Evolutionary conservation across 2,329 filamentous ascomycete genomes (phyloP).

Genomic region (Stylonectria norvegica): DNA sequence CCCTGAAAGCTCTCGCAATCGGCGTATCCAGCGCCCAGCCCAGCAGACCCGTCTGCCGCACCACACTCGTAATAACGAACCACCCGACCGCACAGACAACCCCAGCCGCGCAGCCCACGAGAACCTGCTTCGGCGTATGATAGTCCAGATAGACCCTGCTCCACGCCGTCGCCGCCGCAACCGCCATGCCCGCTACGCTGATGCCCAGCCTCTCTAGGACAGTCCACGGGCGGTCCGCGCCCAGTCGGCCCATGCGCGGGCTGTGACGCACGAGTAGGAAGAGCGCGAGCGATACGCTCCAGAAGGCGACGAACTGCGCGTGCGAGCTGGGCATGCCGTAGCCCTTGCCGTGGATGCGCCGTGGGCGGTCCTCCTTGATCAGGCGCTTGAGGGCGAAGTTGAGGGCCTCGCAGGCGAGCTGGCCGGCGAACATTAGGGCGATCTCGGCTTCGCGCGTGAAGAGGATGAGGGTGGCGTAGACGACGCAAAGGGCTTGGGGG

Average conservation of each 20-base stretch:
- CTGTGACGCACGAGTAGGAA: conserved; percentile 81
- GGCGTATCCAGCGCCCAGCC: conserved; percentile 68
- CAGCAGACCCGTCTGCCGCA: conserved; percentile 66
- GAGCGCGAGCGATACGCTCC: conserved; percentile 76
- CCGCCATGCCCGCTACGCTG: conserved; percentile 53
- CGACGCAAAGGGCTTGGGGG: conserved; percentile 84
- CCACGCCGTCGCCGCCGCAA: conserved; percentile 68
- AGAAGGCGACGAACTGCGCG: conserved; percentile 91
- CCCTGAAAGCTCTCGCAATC: conserved; percentile 61
- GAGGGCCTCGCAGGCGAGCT: conserved; percentile 84
- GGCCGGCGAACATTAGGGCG: conserved; percentile 82
- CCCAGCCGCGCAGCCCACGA: conserved; percentile 74
- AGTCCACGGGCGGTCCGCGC: conserved; percentile 49
- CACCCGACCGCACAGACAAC: conserved; percentile 68
- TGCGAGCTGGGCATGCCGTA: conserved; percentile 97
- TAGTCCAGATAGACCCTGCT: conserved; percentile 91
- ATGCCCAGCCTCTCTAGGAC: conserved; percentile 56
- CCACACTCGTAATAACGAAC: conserved; percentile 68
- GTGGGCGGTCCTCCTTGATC: conserved; percentile 88
- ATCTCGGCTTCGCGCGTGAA: conserved; percentile 89
- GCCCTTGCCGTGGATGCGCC: conserved; percentile 81
- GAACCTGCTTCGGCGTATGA: conserved; percentile 82
- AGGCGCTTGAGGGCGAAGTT: conserved; percentile 88
- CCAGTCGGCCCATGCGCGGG: conserved; percentile 41
- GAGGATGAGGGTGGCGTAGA: conserved; percentile 88